Evolutionary conservation across 495 filamentous ascomycete species (phyloP).

Genomic region (Podospora tetraspora): DNA sequence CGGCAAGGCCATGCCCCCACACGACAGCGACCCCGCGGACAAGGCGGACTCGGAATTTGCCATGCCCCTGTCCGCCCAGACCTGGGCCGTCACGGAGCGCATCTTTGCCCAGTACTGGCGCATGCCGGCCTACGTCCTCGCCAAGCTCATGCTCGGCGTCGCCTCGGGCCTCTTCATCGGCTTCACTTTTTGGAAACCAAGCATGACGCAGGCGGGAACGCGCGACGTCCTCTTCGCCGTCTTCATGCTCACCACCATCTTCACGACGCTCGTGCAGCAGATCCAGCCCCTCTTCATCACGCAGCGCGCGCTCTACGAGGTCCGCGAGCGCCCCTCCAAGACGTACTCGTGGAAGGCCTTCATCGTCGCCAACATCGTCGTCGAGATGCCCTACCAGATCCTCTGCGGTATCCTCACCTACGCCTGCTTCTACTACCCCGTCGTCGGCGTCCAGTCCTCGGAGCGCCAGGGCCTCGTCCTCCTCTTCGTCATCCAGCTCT

Average conservation of each 20-base stretch:
- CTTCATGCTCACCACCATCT: conserved; percentile 67
- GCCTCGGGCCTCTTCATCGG: conserved; percentile 59
- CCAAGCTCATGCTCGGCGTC: conserved; percentile 43
- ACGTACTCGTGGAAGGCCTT: conserved; percentile 71
- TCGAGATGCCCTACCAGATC: conserved; percentile 67
- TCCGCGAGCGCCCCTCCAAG: conserved; percentile 63
- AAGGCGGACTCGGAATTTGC: conserved; percentile 24
- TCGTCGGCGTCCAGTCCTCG: conserved; percentile 46
- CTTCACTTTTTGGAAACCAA: conserved; percentile 66
- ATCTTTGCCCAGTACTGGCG: conserved; percentile 77
- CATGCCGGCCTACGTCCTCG: conserved; percentile 66
- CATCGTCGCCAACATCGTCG: conserved; percentile 61
- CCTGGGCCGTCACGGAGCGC: conserved; percentile 44
- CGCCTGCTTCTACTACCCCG: conserved; percentile 60
- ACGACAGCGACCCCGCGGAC: not conserved
- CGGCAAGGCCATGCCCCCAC: not conserved
- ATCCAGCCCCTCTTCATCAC: conserved; percentile 65
- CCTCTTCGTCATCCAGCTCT: conserved; percentile 51
- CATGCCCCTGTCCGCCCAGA: conserved; percentile 35
- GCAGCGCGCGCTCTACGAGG: conserved; percentile 61
- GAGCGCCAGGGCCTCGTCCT: conserved; percentile 56
- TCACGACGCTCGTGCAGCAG: conserved; percentile 58
- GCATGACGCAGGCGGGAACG: conserved; percentile 52
- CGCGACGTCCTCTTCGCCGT: conserved; percentile 62
- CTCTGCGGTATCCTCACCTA: conserved; percentile 55